Conservation (phyloP, 208 protist genomes). For the Leishmania lainsoni region DNA sequence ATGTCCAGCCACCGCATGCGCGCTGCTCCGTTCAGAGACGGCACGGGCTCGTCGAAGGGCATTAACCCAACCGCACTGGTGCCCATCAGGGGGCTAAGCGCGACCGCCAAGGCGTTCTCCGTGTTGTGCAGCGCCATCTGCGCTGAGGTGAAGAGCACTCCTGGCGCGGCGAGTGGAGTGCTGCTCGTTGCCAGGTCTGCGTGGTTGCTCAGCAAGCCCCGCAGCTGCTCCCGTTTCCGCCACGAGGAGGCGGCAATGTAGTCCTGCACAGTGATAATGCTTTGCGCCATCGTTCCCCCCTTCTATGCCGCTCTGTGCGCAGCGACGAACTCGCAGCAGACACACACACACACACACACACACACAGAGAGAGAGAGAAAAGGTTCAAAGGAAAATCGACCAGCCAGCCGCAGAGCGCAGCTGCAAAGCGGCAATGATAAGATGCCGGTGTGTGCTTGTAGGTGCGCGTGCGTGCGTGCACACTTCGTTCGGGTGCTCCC, state of each 20-base stretch:
- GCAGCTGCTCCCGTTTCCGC: constrained; percentile 75
- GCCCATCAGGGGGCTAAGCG: constrained; percentile 56
- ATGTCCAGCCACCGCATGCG: constrained; percentile 82
- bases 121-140: constrained; percentile 60
- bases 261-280: constrained; percentile 64
- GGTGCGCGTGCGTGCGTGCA: too few relatives aligned
- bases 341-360: neutral
- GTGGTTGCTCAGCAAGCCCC: constrained; percentile 29
- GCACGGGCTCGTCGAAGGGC: constrained; percentile 34
- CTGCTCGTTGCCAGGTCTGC: constrained; percentile 56
- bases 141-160: constrained; percentile 61
- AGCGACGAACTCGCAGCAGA: neutral
- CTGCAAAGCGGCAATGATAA: neutral
- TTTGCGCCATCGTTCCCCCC: constrained; percentile 47
- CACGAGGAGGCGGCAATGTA: constrained; percentile 72
- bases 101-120: constrained; percentile 66
- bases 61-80: constrained; percentile 68
- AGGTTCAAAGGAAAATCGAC: neutral
- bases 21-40: constrained; percentile 42
- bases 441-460: neutral
- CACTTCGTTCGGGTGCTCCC: too few relatives aligned
- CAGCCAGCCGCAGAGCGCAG: neutral
- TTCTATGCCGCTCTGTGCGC: neutral
- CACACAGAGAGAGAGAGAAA: too few relatives aligned
- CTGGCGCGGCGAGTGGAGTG: constrained; percentile 42